These are phyloP conservation scores for Neohortaea acidophila DNA, from an alignment of 495 filamentous ascomycete genomes.

Conservation along the genomic window DNA sequence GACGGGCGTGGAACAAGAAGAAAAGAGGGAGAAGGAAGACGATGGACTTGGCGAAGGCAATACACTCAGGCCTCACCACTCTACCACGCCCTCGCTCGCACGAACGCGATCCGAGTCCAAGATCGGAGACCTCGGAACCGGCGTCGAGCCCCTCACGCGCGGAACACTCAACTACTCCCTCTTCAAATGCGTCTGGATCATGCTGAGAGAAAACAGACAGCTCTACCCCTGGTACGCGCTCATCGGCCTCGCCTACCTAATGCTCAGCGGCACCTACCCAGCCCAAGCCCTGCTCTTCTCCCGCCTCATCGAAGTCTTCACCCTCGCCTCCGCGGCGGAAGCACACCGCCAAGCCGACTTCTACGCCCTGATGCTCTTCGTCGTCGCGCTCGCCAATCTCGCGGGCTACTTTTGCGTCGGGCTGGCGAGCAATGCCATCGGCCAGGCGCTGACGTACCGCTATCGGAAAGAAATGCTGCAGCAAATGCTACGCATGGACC, in stretches of 20 bases:
- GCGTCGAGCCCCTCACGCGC: not conserved
- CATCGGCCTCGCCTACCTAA: conserved; percentile 2
- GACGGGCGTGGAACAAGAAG: conserved; percentile 4
- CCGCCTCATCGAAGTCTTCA: conserved; percentile 17
- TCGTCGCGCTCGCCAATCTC: conserved; percentile 34
- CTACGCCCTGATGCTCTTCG: conserved; percentile 25
- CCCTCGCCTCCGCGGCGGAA: conserved; percentile 4
- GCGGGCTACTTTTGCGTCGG: conserved; percentile 22
- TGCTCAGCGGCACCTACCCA: conserved; percentile 20
- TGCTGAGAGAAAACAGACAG: conserved; percentile 1
- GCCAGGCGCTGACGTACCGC: conserved; percentile 22
- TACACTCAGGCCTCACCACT: no score
- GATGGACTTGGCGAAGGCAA: conserved; percentile 2
- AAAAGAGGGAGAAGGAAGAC: no score
- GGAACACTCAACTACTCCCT: conserved; percentile 4
- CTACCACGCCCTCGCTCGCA: conserved; percentile 4
- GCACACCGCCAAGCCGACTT: conserved; percentile 16
- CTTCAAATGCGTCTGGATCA: conserved; percentile 1
- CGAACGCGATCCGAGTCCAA: conserved; percentile 7
- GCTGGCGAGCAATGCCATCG: conserved; percentile 18
- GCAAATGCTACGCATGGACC: conserved; percentile 39
- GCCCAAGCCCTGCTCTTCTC: conserved; percentile 25
- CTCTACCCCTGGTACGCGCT: conserved; percentile 1
- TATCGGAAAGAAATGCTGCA: conserved; percentile 47
- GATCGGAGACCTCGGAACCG: conserved; percentile 1